Evolutionary conservation across 495 filamentous ascomycete species (phyloP).

Genomic region (Penicillium herquei): DNA sequence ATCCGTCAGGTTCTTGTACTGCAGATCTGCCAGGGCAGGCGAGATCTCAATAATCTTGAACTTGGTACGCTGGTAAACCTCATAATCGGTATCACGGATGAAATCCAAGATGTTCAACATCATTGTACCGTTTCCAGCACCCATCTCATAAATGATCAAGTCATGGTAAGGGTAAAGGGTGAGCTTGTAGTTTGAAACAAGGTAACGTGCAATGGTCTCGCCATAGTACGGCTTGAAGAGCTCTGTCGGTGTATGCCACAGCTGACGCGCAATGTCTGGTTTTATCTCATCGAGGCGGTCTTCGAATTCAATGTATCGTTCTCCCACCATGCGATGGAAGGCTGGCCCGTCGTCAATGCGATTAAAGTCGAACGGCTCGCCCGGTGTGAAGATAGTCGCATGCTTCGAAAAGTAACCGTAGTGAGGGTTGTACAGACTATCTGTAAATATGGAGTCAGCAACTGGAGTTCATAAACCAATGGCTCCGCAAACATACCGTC

Average conservation of each 20-base stretch:
- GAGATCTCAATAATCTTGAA: constrained; percentile 97
- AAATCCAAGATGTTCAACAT: constrained; percentile 98
- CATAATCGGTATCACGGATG: constrained; percentile 83
- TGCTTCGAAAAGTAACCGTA: constrained; percentile 99
- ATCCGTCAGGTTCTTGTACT: constrained; percentile 65
- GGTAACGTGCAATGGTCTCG: constrained; percentile 90
- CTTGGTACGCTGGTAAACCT: constrained; percentile 90
- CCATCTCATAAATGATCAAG: constrained; percentile 98
- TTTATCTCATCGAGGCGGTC: constrained; percentile 72
- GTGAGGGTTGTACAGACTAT: constrained; percentile 93
- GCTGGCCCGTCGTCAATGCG: constrained; percentile 74
- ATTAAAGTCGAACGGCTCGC: constrained; percentile 90
- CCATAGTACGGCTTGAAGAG: constrained; percentile 96
- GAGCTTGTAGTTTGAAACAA: constrained; percentile 93
- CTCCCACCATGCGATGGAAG: constrained; percentile 71
- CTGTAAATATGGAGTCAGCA: constrained; percentile 42
- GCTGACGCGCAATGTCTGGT: constrained; percentile 74
- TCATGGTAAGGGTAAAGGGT: constrained; percentile 94
- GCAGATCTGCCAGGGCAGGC: constrained; percentile 70
- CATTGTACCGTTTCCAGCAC: constrained; percentile 93
- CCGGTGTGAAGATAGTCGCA: constrained; percentile 91
- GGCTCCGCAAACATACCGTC: constrained; percentile 61
- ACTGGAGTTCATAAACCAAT: not conserved
- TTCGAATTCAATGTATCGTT: constrained; percentile 86
- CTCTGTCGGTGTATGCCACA: constrained; percentile 99